phyloP scores from a whole-genome alignment of 2,329 filamentous ascomycete species.

The Pyrenophora teres region DNA sequence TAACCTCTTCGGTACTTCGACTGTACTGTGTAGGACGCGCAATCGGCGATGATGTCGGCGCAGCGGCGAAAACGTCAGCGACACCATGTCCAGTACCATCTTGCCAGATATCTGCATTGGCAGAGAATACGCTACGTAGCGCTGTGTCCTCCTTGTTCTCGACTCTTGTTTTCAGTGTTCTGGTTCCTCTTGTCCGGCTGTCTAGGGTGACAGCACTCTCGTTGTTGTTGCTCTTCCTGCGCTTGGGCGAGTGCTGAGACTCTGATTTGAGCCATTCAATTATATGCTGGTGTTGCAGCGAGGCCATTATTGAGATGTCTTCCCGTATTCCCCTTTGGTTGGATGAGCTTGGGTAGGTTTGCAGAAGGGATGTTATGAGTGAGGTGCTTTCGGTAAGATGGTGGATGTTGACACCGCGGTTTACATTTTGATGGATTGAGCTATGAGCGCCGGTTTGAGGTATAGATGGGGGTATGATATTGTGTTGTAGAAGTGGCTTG shows the following conservation, averaged over 20 bases:
- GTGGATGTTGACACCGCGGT: conserved; percentile 10
- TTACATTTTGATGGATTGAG: conserved; percentile 5
- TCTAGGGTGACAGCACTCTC: not conserved
- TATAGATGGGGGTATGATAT: not conserved
- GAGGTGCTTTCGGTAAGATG: conserved; percentile 21
- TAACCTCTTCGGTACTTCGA: no score
- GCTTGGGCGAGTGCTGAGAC: not conserved
- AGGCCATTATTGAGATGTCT: conserved; percentile 26
- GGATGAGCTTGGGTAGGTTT: conserved; percentile 18
- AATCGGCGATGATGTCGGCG: not conserved
- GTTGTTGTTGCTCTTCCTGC: not conserved
- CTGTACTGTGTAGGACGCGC: not conserved
- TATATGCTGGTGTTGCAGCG: conserved; percentile 20
- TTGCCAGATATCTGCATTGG: conserved; percentile 26
- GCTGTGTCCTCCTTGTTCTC: conserved; percentile 13
- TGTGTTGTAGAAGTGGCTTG: not conserved
- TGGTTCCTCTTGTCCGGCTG: not conserved
- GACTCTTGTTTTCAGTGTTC: not conserved
- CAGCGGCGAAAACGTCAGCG: conserved; percentile 19
- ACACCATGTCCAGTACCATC: conserved; percentile 21
- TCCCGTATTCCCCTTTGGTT: conserved; percentile 20
- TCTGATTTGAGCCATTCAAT: conserved; percentile 21
- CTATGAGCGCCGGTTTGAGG: not conserved
- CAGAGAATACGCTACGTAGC: conserved; percentile 19
- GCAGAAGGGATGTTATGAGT: conserved; percentile 24